These are phyloP conservation scores for Fusarium sp. DNA, from an alignment of 2,329 filamentous ascomycete species.

Conservation along the genomic window DNA sequence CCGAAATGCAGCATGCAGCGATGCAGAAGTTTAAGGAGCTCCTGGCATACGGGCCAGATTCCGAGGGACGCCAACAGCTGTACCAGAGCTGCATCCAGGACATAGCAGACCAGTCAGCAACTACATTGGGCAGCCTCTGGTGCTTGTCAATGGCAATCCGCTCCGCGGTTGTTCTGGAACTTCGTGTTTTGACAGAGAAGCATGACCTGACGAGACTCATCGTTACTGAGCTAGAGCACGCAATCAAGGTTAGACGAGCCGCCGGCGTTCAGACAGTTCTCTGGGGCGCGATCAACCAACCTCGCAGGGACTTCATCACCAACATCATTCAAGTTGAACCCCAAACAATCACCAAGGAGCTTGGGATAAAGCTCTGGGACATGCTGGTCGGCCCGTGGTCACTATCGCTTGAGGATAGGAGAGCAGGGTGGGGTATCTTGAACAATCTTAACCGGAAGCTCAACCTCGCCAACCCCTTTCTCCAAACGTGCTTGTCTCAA, in stretches of 20 bases:
- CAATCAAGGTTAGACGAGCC: slow-evolving; percentile 50
- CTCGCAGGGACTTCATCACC: slow-evolving; percentile 68
- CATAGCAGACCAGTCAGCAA: slow-evolving; percentile 71
- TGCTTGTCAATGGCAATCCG: slow-evolving; percentile 67
- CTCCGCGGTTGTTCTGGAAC: slow-evolving; percentile 60
- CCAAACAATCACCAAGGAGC: slow-evolving; percentile 69
- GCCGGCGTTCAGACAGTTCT: slow-evolving; percentile 59
- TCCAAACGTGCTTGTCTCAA: slow-evolving; percentile 64
- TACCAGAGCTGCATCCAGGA: slow-evolving; percentile 77
- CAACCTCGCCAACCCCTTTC: slow-evolving; percentile 65
- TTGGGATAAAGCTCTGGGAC: slow-evolving; percentile 77
- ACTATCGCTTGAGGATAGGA: slow-evolving; percentile 70
- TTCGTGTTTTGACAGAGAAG: slow-evolving; percentile 69
- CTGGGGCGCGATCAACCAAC: slow-evolving; percentile 61
- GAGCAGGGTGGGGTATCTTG: slow-evolving; percentile 77
- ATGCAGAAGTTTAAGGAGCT: slow-evolving; percentile 71
- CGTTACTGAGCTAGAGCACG: slow-evolving; percentile 73
- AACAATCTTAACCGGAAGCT: slow-evolving; percentile 58
- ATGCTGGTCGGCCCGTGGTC: slow-evolving; percentile 76
- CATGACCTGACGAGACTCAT: slow-evolving; percentile 72
- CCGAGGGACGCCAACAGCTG: slow-evolving; percentile 69
- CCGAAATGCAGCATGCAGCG: slow-evolving; percentile 74
- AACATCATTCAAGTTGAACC: slow-evolving; percentile 72
- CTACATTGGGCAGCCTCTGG: slow-evolving; percentile 79
- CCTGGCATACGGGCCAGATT: slow-evolving; percentile 66